Evolutionary conservation across 768 basidiomycete species (phyloP).

Genomic region (Trametes meyenii): DNA sequence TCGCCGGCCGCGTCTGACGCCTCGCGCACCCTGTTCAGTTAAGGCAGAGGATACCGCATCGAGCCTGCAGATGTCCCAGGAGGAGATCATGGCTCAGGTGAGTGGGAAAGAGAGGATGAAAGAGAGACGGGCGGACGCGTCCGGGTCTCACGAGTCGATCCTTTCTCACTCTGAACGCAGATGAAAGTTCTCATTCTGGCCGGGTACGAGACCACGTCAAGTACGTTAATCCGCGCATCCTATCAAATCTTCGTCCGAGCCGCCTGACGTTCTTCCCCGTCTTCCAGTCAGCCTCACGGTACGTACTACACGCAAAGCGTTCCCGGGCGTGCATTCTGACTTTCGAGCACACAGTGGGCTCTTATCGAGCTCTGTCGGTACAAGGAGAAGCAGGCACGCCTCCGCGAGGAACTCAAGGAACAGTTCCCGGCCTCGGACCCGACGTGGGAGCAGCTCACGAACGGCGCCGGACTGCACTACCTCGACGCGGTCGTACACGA

Average conservation of each 20-base stretch:
- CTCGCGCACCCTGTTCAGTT: slow-evolving; percentile 30
- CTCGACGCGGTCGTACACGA: slow-evolving; percentile 56
- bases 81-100: slow-evolving; percentile 47
- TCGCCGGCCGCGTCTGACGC: neutral
- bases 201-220: slow-evolving; percentile 58
- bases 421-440: slow-evolving; percentile 48
- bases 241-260: neutral
- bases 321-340: neutral
- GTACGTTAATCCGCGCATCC: slow-evolving; percentile 26
- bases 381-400: slow-evolving; percentile 46
- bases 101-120: no score
- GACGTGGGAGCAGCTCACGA: slow-evolving; percentile 55
- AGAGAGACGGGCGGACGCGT: no score
- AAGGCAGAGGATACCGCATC: slow-evolving; percentile 38
- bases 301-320: neutral
- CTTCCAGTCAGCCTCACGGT: slow-evolving; percentile 30
- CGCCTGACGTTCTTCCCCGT: neutral
- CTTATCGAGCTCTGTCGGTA: slow-evolving; percentile 55
- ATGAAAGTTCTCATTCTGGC: slow-evolving; percentile 43
- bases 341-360: slow-evolving; percentile 46
- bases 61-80: slow-evolving; percentile 38
- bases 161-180: slow-evolving; percentile 22
- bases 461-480: slow-evolving; percentile 46
- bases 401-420: slow-evolving; percentile 50
- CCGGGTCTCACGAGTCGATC: neutral